phyloP scores from a whole-genome alignment of 2,329 filamentous ascomycete species.

The Colletotrichum sp. region DNA sequence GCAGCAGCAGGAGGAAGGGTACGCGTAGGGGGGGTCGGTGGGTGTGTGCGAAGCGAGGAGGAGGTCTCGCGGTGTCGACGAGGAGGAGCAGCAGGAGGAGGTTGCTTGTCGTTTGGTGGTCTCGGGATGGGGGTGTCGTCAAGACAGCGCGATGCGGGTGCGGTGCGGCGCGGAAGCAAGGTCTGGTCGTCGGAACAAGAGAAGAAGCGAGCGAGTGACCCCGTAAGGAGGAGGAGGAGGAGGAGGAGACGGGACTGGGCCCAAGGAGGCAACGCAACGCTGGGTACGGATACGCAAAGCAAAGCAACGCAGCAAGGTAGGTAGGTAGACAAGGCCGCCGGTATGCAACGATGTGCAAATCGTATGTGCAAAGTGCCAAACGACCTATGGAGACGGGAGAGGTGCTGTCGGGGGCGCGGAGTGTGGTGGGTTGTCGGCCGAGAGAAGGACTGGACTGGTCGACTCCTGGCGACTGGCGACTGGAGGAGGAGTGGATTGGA shows the following conservation, averaged over 20 bases:
- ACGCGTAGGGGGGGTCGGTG: conserved; percentile 9
- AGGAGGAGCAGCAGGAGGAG: not conserved
- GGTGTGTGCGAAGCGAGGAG: conserved; percentile 15
- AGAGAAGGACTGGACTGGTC: not conserved
- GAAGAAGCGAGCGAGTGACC: conserved; percentile 12
- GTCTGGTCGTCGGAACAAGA: conserved; percentile 11
- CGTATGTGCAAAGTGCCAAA: not conserved
- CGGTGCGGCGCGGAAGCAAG: not conserved
- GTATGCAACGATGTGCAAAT: conserved; percentile 10
- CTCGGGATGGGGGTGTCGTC: conserved; percentile 4
- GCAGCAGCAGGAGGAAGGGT: conserved; percentile 20
- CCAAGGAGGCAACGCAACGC: not conserved
- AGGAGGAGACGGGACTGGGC: not conserved
- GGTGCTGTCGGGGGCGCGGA: not conserved
- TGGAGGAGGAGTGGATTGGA: not conserved
- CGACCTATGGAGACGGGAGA: not conserved
- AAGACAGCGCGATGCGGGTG: not conserved
- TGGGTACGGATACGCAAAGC: not conserved
- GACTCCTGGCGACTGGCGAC: not conserved
- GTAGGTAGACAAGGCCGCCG: not conserved
- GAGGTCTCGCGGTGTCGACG: not conserved
- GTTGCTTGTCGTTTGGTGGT: not conserved
- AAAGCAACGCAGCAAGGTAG: not conserved
- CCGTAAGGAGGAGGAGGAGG: not conserved
- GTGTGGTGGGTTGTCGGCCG: conserved; percentile 12